Evolutionary conservation across 179 eudicot species (phyloP).

Genomic region (Nepenthes alata): DNA sequence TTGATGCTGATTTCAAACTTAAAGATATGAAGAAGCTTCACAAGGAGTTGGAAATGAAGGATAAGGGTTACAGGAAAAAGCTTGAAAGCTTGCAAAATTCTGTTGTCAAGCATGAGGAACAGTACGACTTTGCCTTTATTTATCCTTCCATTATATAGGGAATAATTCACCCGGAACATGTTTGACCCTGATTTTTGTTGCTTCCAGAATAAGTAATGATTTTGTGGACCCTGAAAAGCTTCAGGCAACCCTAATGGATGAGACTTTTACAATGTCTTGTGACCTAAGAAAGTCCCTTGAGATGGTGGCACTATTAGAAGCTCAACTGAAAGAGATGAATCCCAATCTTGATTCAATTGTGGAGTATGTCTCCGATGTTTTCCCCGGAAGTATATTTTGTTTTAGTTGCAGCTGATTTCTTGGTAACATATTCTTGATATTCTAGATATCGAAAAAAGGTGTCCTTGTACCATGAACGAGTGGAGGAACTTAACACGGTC

Average conservation of each 20-base stretch:
- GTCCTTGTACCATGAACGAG: slow-evolving; percentile 67
- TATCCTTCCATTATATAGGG: background rate
- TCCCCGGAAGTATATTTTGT: slow-evolving; percentile 2
- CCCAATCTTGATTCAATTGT: slow-evolving; percentile 96
- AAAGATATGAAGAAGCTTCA: slow-evolving; percentile 75
- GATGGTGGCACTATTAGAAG: slow-evolving; percentile 81
- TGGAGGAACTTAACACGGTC: slow-evolving; percentile 62
- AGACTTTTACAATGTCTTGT: slow-evolving; percentile 40
- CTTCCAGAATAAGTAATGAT: slow-evolving; percentile 70
- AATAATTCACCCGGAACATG: background rate
- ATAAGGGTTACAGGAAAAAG: slow-evolving; percentile 63
- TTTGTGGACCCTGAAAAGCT: slow-evolving; percentile 79
- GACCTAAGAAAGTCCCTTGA: slow-evolving; percentile 67
- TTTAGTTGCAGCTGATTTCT: slow-evolving; percentile 3
- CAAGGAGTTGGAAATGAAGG: slow-evolving; percentile 80
- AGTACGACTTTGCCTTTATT: slow-evolving; percentile 33
- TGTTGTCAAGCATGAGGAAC: slow-evolving; percentile 67
- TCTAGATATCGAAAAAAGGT: slow-evolving; percentile 71
- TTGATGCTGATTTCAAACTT: slow-evolving; percentile 89
- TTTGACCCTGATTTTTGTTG: background rate
- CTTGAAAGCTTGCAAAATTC: slow-evolving; percentile 63
- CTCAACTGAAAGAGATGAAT: slow-evolving; percentile 91
- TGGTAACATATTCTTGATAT: slow-evolving; percentile 4
- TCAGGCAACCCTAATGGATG: slow-evolving; percentile 58
- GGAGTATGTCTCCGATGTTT: slow-evolving; percentile 40